phyloP scores from a whole-genome alignment of 2,329 filamentous ascomycete genomes.

The Aphanoascus verrucosus region DNA sequence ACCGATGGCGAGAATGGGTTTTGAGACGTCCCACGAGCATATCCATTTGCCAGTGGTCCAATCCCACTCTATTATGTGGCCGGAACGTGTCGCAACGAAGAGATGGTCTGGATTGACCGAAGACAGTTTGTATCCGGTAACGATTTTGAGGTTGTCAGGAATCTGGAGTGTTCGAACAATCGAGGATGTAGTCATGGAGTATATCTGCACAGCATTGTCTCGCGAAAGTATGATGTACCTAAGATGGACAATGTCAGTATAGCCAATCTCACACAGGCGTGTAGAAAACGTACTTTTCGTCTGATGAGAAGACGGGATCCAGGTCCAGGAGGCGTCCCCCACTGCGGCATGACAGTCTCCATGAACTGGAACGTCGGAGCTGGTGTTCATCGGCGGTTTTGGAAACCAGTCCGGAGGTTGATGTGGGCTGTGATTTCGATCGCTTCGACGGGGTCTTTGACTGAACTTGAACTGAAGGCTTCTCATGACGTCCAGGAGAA shows the following conservation, averaged over 20 bases:
- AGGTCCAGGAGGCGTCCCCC: conserved; percentile 47
- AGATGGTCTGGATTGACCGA: conserved; percentile 41
- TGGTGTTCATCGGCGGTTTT: not conserved
- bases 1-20: conserved; percentile 27
- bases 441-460: not conserved
- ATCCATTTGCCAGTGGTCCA: conserved; percentile 43
- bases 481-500: not conserved
- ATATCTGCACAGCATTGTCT: conserved; percentile 65
- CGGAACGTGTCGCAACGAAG: conserved; percentile 43
- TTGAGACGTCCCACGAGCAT: conserved; percentile 35
- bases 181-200: conserved; percentile 69
- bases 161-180: conserved; percentile 58
- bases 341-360: conserved; percentile 10
- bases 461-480: not conserved
- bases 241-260: not conserved
- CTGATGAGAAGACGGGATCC: conserved; percentile 48
- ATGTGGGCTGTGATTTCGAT: not conserved
- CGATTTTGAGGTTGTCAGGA: conserved; percentile 39
- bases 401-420: not conserved
- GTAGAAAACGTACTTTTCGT: conserved; percentile 41
- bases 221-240: conserved; percentile 68
- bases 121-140: conserved; percentile 45
- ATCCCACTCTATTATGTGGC: conserved; percentile 47
- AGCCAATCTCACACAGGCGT: not conserved
- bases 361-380: not conserved